Evolutionary conservation across 1,139 yeast genomes (phyloP).

Genomic region (Yamadazyma sp.): DNA sequence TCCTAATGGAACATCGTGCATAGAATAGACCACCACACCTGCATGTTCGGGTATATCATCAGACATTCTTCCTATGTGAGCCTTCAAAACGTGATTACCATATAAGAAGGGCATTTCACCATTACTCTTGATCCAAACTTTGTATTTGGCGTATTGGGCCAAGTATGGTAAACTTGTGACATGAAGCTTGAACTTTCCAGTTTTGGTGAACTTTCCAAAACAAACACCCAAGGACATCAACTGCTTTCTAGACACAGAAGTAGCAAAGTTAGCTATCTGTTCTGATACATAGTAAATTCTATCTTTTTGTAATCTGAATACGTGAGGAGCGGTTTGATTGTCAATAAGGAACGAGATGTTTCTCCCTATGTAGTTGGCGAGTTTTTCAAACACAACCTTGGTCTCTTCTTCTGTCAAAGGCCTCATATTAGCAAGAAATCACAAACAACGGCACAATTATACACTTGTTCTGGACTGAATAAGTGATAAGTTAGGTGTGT

Average conservation of each 20-base stretch:
- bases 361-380: slow-evolving; percentile 94
- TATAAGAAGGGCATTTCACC: slow-evolving; percentile 98
- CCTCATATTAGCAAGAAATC: slow-evolving; percentile 57
- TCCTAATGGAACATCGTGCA: slow-evolving; percentile 92
- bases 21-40: slow-evolving; percentile 86
- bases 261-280: slow-evolving; percentile 79
- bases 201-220: slow-evolving; percentile 94
- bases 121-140: slow-evolving; percentile 93
- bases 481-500: neutral
- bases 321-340: slow-evolving; percentile 87
- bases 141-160: slow-evolving; percentile 86
- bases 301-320: slow-evolving; percentile 93
- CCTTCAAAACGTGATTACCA: slow-evolving; percentile 95
- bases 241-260: slow-evolving; percentile 83
- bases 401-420: slow-evolving; percentile 97
- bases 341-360: slow-evolving; percentile 87
- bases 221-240: slow-evolving; percentile 93
- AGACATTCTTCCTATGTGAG: slow-evolving; percentile 94
- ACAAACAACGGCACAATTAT: neutral
- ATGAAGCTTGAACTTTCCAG: slow-evolving; percentile 94
- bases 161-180: slow-evolving; percentile 84
- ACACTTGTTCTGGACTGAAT: neutral
- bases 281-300: slow-evolving; percentile 92
- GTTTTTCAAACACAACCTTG: slow-evolving; percentile 90
- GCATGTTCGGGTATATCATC: slow-evolving; percentile 98